Percentiles rank a stretch among this genome's conserved stretches.
Evolutionary conservation across 139 green algal genomes (phyloP).

Genomic region (Spirogloea muscicola): DNA sequence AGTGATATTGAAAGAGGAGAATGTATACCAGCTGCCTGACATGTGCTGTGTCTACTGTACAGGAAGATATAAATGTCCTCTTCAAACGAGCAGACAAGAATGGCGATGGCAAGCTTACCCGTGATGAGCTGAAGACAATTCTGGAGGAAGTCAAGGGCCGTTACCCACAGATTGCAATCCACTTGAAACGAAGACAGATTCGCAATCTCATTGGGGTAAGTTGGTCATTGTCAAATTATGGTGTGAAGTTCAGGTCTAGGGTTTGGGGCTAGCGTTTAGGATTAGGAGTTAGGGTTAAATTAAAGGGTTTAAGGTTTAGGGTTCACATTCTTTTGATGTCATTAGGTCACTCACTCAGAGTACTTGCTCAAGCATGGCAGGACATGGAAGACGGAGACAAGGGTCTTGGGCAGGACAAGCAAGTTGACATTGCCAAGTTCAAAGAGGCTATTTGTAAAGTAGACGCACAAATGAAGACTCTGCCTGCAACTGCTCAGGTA

Average conservation of each 20-base stretch:
- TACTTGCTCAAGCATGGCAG: no score
- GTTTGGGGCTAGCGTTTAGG: background rate
- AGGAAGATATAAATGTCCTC: constrained; percentile 17
- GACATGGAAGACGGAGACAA: background rate
- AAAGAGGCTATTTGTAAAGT: background rate
- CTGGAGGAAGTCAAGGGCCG: constrained; percentile 26
- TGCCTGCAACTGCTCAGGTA: constrained; percentile 34
- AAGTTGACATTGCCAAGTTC: constrained; percentile 20
- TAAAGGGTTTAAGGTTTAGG: background rate
- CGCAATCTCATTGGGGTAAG: constrained; percentile 12
- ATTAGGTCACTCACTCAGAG: no score
- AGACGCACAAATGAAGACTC: constrained; percentile 25
- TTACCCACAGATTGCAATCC: constrained; percentile 22
- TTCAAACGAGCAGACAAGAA: constrained; percentile 30
- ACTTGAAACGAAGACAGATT: background rate
- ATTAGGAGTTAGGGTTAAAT: background rate
- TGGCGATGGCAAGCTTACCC: constrained; percentile 13
- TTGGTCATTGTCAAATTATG: background rate
- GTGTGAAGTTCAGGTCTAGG: background rate
- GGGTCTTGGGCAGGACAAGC: background rate
- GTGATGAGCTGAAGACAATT: background rate
- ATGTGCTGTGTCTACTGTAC: no score
- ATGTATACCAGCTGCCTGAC: no score
- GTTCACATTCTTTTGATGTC: constrained; percentile 1
- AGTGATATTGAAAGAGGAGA: background rate